Evolutionary conservation across 192 early-diverging fungal genomes (phyloP).

Genomic region (Mortierella claussenii): DNA sequence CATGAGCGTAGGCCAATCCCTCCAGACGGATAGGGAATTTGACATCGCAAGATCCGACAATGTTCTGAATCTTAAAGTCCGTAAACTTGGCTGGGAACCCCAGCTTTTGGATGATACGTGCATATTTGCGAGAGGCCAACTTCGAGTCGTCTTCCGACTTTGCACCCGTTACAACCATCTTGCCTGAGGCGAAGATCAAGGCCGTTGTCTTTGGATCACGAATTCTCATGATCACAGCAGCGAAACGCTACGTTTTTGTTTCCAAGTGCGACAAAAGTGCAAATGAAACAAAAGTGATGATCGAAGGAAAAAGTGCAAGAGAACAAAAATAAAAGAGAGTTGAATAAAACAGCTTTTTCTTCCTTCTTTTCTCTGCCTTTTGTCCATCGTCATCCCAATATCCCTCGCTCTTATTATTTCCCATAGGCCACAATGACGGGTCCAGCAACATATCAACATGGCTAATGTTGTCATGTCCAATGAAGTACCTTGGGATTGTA

Average conservation of each 20-base stretch:
- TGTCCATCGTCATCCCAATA: neutral
- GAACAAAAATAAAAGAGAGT: conserved; percentile 24
- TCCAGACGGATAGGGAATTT: conserved; percentile 99
- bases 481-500: conserved; percentile 98
- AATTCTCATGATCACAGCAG: conserved; percentile 99
- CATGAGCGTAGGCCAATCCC: conserved; percentile 94
- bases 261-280: too few relatives aligned
- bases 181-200: conserved; percentile 98
- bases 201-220: conserved; percentile 99
- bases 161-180: conserved; percentile 99
- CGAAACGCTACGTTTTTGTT: conserved; percentile 84
- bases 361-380: neutral
- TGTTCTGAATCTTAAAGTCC: conserved; percentile 99
- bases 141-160: conserved; percentile 98
- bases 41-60: conserved; percentile 99
- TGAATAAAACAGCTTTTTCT: conserved; percentile 27
- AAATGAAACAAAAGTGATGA: too few relatives aligned
- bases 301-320: neutral
- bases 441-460: too few relatives aligned
- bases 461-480: neutral
- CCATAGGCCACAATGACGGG: too few relatives aligned
- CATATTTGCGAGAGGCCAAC: conserved; percentile 98
- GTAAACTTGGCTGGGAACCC: conserved; percentile 98
- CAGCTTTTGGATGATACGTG: conserved; percentile 98
- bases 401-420: neutral